A percentile compares a stretch with the other conserved stretches of the same genome.
Evolutionary conservation across 2,329 filamentous ascomycete species (phyloP).

Genomic region (Aureobasidium namibiae): DNA sequence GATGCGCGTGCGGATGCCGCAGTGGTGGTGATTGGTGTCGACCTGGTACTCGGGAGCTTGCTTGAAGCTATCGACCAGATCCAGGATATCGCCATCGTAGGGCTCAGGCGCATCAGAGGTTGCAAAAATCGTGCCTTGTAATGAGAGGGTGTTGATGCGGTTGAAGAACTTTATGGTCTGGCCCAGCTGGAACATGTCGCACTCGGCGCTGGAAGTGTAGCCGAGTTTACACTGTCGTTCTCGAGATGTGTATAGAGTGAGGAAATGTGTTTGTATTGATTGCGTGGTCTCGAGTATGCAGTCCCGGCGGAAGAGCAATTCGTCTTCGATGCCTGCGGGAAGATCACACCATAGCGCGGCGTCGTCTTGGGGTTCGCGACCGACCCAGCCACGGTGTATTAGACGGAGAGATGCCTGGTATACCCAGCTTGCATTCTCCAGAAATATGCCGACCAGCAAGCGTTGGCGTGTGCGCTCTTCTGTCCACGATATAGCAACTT

Average conservation of each 20-base stretch:
- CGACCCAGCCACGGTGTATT: constrained; percentile 58
- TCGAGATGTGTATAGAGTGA: constrained; percentile 60
- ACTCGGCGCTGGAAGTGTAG: constrained; percentile 63
- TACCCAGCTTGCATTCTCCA: constrained; percentile 55
- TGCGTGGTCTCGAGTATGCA: constrained; percentile 61
- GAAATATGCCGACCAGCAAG: constrained; percentile 56
- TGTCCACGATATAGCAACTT: constrained; percentile 28
- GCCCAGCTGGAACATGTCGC: constrained; percentile 70
- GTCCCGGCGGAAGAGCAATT: constrained; percentile 57
- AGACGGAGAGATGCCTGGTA: constrained; percentile 56
- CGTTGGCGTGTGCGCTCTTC: constrained; percentile 65
- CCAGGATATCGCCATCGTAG: constrained; percentile 53
- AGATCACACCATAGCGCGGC: constrained; percentile 63
- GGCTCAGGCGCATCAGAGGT: constrained; percentile 35
- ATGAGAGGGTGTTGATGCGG: constrained; percentile 51
- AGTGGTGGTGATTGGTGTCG: constrained; percentile 65
- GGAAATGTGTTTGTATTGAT: constrained; percentile 60
- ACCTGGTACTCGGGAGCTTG: constrained; percentile 67
- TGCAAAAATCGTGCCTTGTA: constrained; percentile 37
- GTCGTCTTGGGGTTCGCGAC: constrained; percentile 34
- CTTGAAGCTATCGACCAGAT: constrained; percentile 52
- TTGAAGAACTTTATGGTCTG: constrained; percentile 67
- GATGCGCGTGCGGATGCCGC: constrained; percentile 58
- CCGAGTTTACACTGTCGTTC: constrained; percentile 62
- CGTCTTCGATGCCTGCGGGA: constrained; percentile 61